Evolutionary conservation across 2,329 filamentous ascomycete species (phyloP).

Genomic region (Fusarium hostae): DNA sequence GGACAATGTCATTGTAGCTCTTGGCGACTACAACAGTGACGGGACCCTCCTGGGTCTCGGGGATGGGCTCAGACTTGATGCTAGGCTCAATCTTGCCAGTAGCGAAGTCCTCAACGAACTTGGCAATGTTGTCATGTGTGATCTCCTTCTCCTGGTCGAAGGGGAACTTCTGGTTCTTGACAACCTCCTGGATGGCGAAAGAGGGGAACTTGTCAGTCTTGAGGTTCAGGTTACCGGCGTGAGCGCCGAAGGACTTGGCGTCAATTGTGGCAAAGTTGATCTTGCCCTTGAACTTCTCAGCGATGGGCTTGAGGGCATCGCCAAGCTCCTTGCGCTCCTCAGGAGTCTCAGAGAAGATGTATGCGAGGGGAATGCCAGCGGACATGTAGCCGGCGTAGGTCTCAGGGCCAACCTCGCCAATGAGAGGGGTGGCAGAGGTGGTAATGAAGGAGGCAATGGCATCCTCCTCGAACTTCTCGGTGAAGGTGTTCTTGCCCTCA

Average conservation of each 20-base stretch:
- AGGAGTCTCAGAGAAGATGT: constrained; percentile 93
- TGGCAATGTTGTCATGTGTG: constrained; percentile 74
- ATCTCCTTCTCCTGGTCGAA: constrained; percentile 87
- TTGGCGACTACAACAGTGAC: constrained; percentile 92
- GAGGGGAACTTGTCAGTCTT: constrained; percentile 94
- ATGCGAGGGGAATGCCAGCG: constrained; percentile 90
- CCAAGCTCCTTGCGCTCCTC: constrained; percentile 88
- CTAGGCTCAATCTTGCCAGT: constrained; percentile 91
- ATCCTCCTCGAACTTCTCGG: constrained; percentile 81
- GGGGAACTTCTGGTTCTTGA: constrained; percentile 97
- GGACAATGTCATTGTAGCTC: constrained; percentile 90
- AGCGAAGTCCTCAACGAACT: constrained; percentile 87
- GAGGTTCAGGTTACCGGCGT: constrained; percentile 97
- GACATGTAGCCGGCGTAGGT: constrained; percentile 97
- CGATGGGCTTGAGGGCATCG: constrained; percentile 83
- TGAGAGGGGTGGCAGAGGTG: constrained; percentile 84
- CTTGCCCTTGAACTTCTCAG: constrained; percentile 90
- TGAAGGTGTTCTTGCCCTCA: constrained; percentile 89
- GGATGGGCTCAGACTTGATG: constrained; percentile 98
- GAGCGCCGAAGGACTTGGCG: constrained; percentile 91
- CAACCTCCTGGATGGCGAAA: constrained; percentile 95
- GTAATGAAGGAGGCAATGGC: constrained; percentile 86
- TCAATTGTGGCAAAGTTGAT: constrained; percentile 99
- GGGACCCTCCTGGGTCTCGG: constrained; percentile 90
- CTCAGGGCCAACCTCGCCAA: constrained; percentile 96